Conservation (phyloP, 345 rosid species). For the Adansonia digitata region DNA sequence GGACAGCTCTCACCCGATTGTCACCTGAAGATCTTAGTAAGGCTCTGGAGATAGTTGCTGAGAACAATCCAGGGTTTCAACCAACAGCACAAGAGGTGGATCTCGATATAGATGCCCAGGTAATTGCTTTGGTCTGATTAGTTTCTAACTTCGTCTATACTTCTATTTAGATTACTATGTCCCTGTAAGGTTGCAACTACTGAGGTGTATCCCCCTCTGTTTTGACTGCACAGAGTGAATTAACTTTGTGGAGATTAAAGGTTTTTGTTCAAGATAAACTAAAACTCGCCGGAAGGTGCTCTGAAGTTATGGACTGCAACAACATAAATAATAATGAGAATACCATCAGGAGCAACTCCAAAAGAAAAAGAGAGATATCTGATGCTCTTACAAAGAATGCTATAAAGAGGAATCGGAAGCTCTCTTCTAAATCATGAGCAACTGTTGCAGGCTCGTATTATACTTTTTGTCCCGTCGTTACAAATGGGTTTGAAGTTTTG, state of each 20-base stretch:
- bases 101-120: slow-evolving; percentile 77
- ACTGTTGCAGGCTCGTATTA: neutral
- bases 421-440: slow-evolving; percentile 15
- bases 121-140: slow-evolving; percentile 9
- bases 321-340: slow-evolving; percentile 26
- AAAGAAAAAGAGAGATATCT: slow-evolving; percentile 45
- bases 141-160: neutral
- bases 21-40: slow-evolving; percentile 56
- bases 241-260: slow-evolving; percentile 68
- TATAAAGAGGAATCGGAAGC: slow-evolving; percentile 48
- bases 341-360: slow-evolving; percentile 35
- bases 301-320: slow-evolving; percentile 32
- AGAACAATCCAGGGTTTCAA: slow-evolving; percentile 55
- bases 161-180: neutral
- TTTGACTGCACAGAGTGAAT: slow-evolving; percentile 41
- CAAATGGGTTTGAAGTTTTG: neutral
- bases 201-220: neutral
- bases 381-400: slow-evolving; percentile 43
- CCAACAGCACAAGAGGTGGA: slow-evolving; percentile 61
- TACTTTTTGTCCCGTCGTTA: neutral
- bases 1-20: slow-evolving; percentile 47
- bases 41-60: slow-evolving; percentile 73
- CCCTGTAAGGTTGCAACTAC: neutral
- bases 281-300: slow-evolving; percentile 38
- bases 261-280: slow-evolving; percentile 63